Evolutionary conservation across 1,284 basidiomycete species (phyloP).

Genomic region (Porodaedalea pini): DNA sequence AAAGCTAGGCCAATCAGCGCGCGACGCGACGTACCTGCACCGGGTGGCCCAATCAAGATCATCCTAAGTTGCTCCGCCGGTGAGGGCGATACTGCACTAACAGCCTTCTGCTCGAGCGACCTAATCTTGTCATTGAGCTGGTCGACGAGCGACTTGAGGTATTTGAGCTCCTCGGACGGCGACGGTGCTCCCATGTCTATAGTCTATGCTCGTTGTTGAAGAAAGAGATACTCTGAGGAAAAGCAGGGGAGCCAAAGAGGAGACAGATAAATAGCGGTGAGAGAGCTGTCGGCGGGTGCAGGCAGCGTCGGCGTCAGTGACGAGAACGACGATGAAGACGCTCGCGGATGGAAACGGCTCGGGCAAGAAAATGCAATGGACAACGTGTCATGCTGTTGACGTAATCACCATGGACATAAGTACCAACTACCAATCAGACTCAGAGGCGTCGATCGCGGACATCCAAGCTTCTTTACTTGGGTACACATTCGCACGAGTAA

Average conservation of each 20-base stretch:
- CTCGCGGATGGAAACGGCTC: no score
- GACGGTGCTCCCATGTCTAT: slow-evolving; percentile 25
- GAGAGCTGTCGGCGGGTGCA: no score
- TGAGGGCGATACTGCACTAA: slow-evolving; percentile 44
- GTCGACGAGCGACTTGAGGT: slow-evolving; percentile 82
- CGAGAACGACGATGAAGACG: no score
- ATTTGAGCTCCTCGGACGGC: slow-evolving; percentile 72
- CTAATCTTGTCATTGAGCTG: slow-evolving; percentile 82
- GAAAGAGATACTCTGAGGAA: no score
- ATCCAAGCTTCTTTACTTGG: no score
- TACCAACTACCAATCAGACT: no score
- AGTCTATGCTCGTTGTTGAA: neutral
- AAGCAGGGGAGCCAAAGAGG: neutral
- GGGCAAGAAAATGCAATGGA: no score
- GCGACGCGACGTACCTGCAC: slow-evolving; percentile 67
- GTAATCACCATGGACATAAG: no score
- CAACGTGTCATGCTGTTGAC: no score
- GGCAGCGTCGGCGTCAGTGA: no score
- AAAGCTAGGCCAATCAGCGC: neutral
- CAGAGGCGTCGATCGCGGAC: no score
- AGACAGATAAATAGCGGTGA: neutral
- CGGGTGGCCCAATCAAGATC: slow-evolving; percentile 94
- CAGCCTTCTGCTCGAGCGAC: slow-evolving; percentile 63
- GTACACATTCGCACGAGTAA: no score
- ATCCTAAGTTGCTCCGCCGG: slow-evolving; percentile 82